These are phyloP conservation scores for Micractinium sp. DNA, from an alignment of 139 green algal species.

Conservation along the genomic window DNA sequence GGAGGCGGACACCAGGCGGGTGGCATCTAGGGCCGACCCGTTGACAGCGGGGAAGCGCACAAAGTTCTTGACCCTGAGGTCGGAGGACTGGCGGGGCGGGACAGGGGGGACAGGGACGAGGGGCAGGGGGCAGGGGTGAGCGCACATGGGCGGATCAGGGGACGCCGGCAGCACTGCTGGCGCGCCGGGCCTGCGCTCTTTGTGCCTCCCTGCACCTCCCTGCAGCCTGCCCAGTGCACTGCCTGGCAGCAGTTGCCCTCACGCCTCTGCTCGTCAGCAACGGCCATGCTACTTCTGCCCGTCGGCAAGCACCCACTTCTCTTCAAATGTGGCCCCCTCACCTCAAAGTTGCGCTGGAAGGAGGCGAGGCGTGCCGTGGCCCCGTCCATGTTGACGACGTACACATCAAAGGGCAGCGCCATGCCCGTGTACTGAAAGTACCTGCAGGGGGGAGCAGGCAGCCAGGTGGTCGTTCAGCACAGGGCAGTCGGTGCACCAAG, in stretches of 20 bases:
- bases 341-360: slow-evolving; percentile 25
- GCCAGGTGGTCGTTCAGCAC: neutral
- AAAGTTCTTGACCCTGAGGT: slow-evolving; percentile 17
- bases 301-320: neutral
- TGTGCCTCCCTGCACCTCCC: no score
- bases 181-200: no score
- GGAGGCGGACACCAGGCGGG: neutral
- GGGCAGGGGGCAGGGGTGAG: no score
- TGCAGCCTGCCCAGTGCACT: no score
- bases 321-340: neutral
- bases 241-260: no score
- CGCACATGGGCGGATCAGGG: no score
- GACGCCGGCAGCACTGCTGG: no score
- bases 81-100: neutral
- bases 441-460: neutral
- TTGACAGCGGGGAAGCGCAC: slow-evolving; percentile 30
- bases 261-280: no score
- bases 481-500: neutral
- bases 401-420: slow-evolving; percentile 36
- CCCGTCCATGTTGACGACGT: slow-evolving; percentile 27
- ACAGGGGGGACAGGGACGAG: neutral
- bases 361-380: neutral
- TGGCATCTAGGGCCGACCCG: slow-evolving; percentile 2
- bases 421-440: slow-evolving; percentile 24
- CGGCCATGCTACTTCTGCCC: neutral